Base-by-base conservation (phyloP, 2,329 filamentous ascomycete species). In the Grosmannia clavigera region DNA sequence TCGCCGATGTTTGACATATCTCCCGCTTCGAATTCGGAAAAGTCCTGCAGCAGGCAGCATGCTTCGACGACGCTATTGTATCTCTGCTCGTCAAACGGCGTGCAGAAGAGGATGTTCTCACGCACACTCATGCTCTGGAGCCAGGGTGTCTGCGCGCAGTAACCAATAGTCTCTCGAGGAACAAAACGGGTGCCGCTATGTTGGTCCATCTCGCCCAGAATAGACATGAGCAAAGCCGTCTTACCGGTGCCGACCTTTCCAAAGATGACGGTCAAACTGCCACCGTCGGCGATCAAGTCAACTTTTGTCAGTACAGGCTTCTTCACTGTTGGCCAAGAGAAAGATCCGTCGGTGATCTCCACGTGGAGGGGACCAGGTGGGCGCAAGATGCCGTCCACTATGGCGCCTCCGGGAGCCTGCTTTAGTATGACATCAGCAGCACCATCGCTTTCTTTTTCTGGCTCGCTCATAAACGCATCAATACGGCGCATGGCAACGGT, bases 381-480 rank as follows among this genome's bases (percentile, higher is more conserved):
- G 6, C 38, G 53, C 19, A 62, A 53, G 6, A 60, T 50, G 7
- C 56, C 60, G 31, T 61, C 43, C 16, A 19, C 43, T 4, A 46
- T 4, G 19, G 43, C 43, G 19, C 43, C 43, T 46, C 59, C 3
- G 59, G 16, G 31, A 50, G 40, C 43, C 19, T 60, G 62, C 12
- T 43, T 57, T 55, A 65, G 55, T 31, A 61, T 55, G 12, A 65
- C 67, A 2, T 64, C 64, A 1, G 70, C 54, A 3, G 10, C 69
- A 66, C 4, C 75, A 3, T 71, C 70, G 33, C 80, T 77, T 35
- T 82, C 80, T 65, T 90, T 90, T 67, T 96, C 84, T 0, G 89
- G 89, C 70, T 96, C 91, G 0, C 77, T 75, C 89, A 96, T 95
- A 73, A 95, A 96, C 27, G 82, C 80, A 67, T 95, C 88, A 25